phyloP scores from a whole-genome alignment of 768 basidiomycete species.

The Podaxis sp. region DNA sequence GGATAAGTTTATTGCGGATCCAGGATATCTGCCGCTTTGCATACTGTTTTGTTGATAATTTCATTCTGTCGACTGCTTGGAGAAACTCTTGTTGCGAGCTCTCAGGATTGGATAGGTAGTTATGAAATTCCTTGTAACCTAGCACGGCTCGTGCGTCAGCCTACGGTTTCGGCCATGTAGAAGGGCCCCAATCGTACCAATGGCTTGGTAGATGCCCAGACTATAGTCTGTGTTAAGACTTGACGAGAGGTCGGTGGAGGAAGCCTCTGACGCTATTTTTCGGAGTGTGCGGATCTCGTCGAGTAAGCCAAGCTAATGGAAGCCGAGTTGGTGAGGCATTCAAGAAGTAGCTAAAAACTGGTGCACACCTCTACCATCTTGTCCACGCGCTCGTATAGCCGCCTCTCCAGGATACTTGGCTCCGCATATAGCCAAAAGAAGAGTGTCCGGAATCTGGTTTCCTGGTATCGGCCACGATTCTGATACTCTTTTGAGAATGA shows the following conservation, averaged over 20 bases:
- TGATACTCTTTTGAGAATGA: not conserved
- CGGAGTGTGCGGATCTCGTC: constrained; percentile 68
- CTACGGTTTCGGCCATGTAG: not conserved
- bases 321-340: not conserved
- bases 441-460: constrained; percentile 75
- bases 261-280: constrained; percentile 24
- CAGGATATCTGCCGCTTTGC: constrained; percentile 90
- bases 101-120: constrained; percentile 49
- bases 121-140: constrained; percentile 93
- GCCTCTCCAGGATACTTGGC: constrained; percentile 53
- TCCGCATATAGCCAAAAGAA: constrained; percentile 91
- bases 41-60: constrained; percentile 84
- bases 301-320: constrained; percentile 69
- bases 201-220: constrained; percentile 90
- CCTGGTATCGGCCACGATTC: not conserved
- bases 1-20: constrained; percentile 88
- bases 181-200: constrained; percentile 49
- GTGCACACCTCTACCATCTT: constrained; percentile 78
- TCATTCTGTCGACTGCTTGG: constrained; percentile 74
- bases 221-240: constrained; percentile 55
- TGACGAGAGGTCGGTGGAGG: not conserved
- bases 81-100: constrained; percentile 42
- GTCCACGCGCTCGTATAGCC: constrained; percentile 81
- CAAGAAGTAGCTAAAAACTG: not conserved
- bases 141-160: not conserved